These are phyloP conservation scores for Trichothecium sympodiale DNA, from an alignment of 2,329 filamentous ascomycete genomes.

Conservation along the genomic window DNA sequence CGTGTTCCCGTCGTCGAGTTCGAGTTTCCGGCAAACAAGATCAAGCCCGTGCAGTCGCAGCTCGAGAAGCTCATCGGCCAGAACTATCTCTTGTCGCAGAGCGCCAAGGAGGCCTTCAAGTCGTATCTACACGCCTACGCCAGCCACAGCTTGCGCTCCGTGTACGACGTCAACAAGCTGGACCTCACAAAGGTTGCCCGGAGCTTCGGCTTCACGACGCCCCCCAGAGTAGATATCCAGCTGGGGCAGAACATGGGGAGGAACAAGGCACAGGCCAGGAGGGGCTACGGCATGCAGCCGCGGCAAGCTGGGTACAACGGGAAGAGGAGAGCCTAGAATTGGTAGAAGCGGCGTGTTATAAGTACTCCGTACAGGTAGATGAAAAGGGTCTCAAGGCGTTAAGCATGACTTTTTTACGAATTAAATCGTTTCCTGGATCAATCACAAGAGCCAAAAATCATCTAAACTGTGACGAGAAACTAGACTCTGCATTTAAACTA, in stretches of 20 bases:
- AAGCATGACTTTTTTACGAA: slow-evolving; percentile 2
- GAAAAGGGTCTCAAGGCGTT: background rate
- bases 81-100: slow-evolving; percentile 96
- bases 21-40: slow-evolving; percentile 86
- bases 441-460: slow-evolving; percentile 17
- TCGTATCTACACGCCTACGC: slow-evolving; percentile 94
- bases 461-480: slow-evolving; percentile 1
- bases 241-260: slow-evolving; percentile 71
- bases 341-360: no score
- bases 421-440: slow-evolving; percentile 14
- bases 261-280: slow-evolving; percentile 52
- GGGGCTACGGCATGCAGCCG: slow-evolving; percentile 71
- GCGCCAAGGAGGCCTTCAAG: slow-evolving; percentile 65
- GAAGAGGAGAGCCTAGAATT: slow-evolving; percentile 2
- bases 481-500: no score
- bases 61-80: slow-evolving; percentile 88
- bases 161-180: slow-evolving; percentile 73
- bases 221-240: slow-evolving; percentile 72
- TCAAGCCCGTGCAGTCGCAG: slow-evolving; percentile 81
- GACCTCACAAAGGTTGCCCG: slow-evolving; percentile 77
- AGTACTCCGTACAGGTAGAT: no score
- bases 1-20: slow-evolving; percentile 92
- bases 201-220: slow-evolving; percentile 69
- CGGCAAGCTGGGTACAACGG: slow-evolving; percentile 33
- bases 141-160: slow-evolving; percentile 46